A percentile compares a stretch with the other conserved stretches of the same genome.
Conservation (phyloP, 2,329 filamentous ascomycete species). For the Aspergillus pseudoglaucus region DNA sequence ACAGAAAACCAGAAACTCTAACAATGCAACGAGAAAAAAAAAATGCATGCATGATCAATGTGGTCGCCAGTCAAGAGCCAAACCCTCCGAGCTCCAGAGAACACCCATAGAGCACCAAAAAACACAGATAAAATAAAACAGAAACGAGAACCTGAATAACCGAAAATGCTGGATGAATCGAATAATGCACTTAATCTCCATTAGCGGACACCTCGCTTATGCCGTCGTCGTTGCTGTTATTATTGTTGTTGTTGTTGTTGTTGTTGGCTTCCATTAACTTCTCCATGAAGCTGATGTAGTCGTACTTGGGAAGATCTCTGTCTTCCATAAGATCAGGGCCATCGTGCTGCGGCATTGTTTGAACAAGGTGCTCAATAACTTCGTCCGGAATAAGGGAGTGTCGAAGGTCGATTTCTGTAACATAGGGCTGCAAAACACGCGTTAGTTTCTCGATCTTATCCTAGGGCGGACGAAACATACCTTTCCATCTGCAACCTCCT, state of each 20-base stretch:
- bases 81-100: conserved; percentile 16
- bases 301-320: conserved; percentile 76
- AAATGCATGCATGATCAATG: conserved; percentile 23
- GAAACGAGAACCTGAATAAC: conserved; percentile 16
- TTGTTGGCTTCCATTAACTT: conserved; percentile 56
- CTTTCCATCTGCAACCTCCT: conserved; percentile 95
- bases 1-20: conserved; percentile 6
- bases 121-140: conserved; percentile 10
- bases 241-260: neutral
- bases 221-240: conserved; percentile 16
- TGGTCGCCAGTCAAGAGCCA: conserved; percentile 12
- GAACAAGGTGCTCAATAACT: conserved; percentile 84
- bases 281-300: conserved; percentile 98
- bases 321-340: conserved; percentile 85
- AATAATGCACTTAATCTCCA: conserved; percentile 12
- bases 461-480: conserved; percentile 30
- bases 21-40: conserved; percentile 16
- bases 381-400: conserved; percentile 95
- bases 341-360: conserved; percentile 76
- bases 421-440: conserved; percentile 60
- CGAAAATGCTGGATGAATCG: conserved; percentile 7
- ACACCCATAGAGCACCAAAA: conserved; percentile 16
- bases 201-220: conserved; percentile 16
- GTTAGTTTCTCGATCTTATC: conserved; percentile 2
- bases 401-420: conserved; percentile 92